Evolutionary conservation across 1,139 yeast species (phyloP).

Genomic region (Trichomonascaceae sp.): DNA sequence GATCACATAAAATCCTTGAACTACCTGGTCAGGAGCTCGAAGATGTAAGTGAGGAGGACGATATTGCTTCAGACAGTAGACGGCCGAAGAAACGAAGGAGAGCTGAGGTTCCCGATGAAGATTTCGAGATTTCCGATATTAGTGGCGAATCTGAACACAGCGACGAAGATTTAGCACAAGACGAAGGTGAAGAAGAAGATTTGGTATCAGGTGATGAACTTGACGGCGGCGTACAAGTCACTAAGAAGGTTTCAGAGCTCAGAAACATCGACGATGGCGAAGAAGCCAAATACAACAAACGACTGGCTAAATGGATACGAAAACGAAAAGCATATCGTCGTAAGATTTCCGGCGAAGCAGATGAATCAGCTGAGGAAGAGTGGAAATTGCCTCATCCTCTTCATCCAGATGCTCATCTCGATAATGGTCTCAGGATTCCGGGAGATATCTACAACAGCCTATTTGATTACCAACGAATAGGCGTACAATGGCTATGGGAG

Average conservation of each 20-base stretch:
- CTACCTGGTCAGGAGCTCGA: slow-evolving; percentile 40
- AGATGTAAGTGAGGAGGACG: slow-evolving; percentile 19
- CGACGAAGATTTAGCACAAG: not conserved
- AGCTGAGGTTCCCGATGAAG: slow-evolving; percentile 11
- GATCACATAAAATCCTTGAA: slow-evolving; percentile 40
- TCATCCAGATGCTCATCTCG: slow-evolving; percentile 65
- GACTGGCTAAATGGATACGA: slow-evolving; percentile 56
- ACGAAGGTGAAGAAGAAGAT: slow-evolving; percentile 8
- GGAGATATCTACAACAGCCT: slow-evolving; percentile 85
- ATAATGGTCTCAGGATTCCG: slow-evolving; percentile 66
- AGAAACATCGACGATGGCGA: slow-evolving; percentile 66
- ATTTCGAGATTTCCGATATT: slow-evolving; percentile 19
- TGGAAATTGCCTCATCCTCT: slow-evolving; percentile 76
- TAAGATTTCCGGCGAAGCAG: slow-evolving; percentile 10
- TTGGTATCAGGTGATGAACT: slow-evolving; percentile 11
- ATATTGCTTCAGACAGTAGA: slow-evolving; percentile 15
- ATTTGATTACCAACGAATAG: slow-evolving; percentile 90
- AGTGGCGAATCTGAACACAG: not conserved
- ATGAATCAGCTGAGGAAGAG: slow-evolving; percentile 39
- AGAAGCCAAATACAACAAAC: slow-evolving; percentile 50
- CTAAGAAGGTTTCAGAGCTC: slow-evolving; percentile 17
- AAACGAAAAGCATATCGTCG: slow-evolving; percentile 31
- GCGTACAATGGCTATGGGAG: slow-evolving; percentile 72
- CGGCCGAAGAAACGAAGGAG: slow-evolving; percentile 11
- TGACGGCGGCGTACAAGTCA: slow-evolving; percentile 22